These are phyloP conservation scores for Phytomonas sp. DNA, from an alignment of 208 protist genomes.

Conservation along the genomic window DNA sequence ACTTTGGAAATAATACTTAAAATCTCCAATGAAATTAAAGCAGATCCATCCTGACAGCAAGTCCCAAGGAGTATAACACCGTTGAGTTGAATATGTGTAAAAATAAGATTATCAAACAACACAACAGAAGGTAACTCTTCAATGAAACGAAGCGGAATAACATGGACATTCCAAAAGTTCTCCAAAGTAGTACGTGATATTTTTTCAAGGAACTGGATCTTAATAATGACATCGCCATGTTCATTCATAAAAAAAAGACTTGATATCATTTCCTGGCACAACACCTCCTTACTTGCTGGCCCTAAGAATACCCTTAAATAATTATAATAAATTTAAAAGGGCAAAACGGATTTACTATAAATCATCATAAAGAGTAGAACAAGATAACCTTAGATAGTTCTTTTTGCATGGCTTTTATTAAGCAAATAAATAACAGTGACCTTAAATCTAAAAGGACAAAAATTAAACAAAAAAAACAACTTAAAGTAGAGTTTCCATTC, in stretches of 20 bases:
- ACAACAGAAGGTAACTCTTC: constrained; percentile 51
- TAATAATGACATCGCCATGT: constrained; percentile 82
- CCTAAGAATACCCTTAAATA: background rate
- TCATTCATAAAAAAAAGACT: constrained; percentile 67
- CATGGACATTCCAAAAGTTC: constrained; percentile 64
- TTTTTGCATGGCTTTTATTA: too few species aligned
- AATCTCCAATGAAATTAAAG: constrained; percentile 71
- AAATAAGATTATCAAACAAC: constrained; percentile 41
- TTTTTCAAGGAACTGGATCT: constrained; percentile 75
- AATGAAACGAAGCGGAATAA: constrained; percentile 20
- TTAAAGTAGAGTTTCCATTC: too few species aligned
- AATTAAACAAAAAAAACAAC: constrained; percentile 2
- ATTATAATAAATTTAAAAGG: background rate
- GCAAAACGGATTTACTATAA: too few species aligned
- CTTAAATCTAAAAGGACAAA: background rate
- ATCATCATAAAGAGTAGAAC: too few species aligned
- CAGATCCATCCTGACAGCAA: constrained; percentile 48
- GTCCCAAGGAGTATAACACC: constrained; percentile 72
- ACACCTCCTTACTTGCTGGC: background rate
- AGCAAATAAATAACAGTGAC: background rate
- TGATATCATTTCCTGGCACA: constrained; percentile 39
- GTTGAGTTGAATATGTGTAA: constrained; percentile 63
- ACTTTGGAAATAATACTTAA: constrained; percentile 51
- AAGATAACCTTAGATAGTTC: too few species aligned
- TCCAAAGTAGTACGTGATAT: constrained; percentile 58